Conservation (phyloP, 176 grass and related monocot genomes). For the Zoysia japonica region DNA sequence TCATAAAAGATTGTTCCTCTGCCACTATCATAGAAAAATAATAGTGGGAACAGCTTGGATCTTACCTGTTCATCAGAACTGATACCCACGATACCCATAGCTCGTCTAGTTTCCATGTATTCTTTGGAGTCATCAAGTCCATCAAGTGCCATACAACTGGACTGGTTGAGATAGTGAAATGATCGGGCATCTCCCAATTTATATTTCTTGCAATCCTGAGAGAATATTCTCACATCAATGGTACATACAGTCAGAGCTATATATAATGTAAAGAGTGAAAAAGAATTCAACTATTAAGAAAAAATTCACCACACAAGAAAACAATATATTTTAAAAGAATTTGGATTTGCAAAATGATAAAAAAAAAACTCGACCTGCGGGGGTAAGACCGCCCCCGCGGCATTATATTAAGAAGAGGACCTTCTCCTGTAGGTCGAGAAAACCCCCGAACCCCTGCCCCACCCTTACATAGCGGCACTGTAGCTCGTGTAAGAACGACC, state of each 20-base stretch:
- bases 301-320: background rate
- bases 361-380: too few species aligned
- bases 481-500: too few species aligned
- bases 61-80: constrained; percentile 77
- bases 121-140: constrained; percentile 81
- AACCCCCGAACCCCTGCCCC: too few species aligned
- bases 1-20: constrained; percentile 5
- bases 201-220: constrained; percentile 68
- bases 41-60: constrained; percentile 21
- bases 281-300: background rate
- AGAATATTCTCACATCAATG: constrained; percentile 28
- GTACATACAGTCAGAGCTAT: constrained; percentile 13
- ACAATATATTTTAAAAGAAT: background rate
- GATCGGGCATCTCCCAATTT: constrained; percentile 74
- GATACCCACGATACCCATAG: constrained; percentile 92
- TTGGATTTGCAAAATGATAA: background rate
- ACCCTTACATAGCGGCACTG: too few species aligned
- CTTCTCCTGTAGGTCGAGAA: too few species aligned
- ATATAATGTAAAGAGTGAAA: background rate
- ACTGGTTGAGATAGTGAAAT: constrained; percentile 96
- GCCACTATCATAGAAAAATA: constrained; percentile 2
- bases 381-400: too few species aligned
- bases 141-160: constrained; percentile 85
- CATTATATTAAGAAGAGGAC: too few species aligned
- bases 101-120: constrained; percentile 75